Conservation (phyloP, 2,329 filamentous ascomycete genomes). For the Fusarium sp. region DNA sequence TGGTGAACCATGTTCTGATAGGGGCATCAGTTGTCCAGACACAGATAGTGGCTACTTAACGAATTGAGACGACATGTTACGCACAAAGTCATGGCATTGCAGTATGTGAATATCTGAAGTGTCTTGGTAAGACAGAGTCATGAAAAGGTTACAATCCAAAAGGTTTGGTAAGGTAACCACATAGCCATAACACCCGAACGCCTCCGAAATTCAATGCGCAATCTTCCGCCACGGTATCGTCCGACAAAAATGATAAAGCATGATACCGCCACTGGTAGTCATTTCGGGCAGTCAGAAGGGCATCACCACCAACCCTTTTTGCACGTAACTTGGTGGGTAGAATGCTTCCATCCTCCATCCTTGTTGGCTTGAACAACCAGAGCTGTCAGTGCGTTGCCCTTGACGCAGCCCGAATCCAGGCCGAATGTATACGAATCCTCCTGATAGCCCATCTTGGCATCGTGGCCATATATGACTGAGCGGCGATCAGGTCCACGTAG, state of each 20-base stretch:
- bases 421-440: constrained; percentile 79
- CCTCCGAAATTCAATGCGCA: constrained; percentile 17
- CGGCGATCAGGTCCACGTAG: constrained; percentile 54
- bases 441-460: constrained; percentile 76
- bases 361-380: constrained; percentile 73
- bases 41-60: constrained; percentile 26
- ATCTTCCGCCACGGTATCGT: constrained; percentile 1
- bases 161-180: constrained; percentile 4
- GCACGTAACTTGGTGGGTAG: constrained; percentile 58
- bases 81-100: neutral
- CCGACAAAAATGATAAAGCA: constrained; percentile 9
- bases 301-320: constrained; percentile 39
- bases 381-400: constrained; percentile 79
- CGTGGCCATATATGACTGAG: constrained; percentile 89
- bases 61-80: constrained; percentile 32
- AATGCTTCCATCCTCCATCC: constrained; percentile 51
- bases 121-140: neutral
- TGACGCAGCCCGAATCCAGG: constrained; percentile 85
- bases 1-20: constrained; percentile 8
- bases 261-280: neutral
- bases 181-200: constrained; percentile 26
- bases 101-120: neutral
- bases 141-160: neutral
- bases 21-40: neutral
- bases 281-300: neutral